Base-by-base conservation (phyloP, 139 green algal genomes). In the Chlorella sp. region DNA sequence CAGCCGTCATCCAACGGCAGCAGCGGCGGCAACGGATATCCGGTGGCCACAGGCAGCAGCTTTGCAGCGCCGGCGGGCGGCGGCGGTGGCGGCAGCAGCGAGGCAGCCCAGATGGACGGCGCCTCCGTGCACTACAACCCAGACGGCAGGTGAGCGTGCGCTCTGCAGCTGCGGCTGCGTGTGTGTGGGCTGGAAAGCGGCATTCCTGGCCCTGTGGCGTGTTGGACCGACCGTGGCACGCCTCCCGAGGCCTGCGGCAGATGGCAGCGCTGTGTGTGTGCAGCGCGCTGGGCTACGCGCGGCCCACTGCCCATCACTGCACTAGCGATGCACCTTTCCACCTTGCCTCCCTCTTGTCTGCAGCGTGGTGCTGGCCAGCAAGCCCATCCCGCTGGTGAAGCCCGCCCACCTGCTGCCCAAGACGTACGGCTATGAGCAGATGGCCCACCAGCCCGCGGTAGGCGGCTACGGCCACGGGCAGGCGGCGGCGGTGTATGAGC, bases 311-410 rank as follows among this genome's bases (percentile, higher is more conserved):
- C 9, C 48, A 16, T 57, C 7, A n/a, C n/a, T n/a, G 5, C 48
- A 57, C 5, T 9, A 57, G 48, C 48, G 9, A 5, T 57, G 48
- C 48, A 57, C 48, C 48, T 5, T 9, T 9, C 48, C 48, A 9
- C 48, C 48, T 57, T 57, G 7, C 9, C 48, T 57, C 48, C 48
- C 48, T 5, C 48, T 9, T 57, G 48, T 9, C 48, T 57, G 48
- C 48, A 57, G 48, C 48, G 71, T 89, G 28, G 85, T 89, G 71
- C 87, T 93, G 36, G 39, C 34, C 21, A 37, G 66, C 81, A 91
- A 91, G 69, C 90, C 90, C 26, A 86, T 91, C 40, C 86, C 86
- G 40, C 81, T 93, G 48, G 57, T 81, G 39, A 93, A 93, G 68
- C 90, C 90, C 22, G 66, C 88, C 1, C 53, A 76, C 60, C 88